These are phyloP conservation scores for Drechmeria coniospora DNA, from an alignment of 2,329 filamentous ascomycete species.

Conservation along the genomic window DNA sequence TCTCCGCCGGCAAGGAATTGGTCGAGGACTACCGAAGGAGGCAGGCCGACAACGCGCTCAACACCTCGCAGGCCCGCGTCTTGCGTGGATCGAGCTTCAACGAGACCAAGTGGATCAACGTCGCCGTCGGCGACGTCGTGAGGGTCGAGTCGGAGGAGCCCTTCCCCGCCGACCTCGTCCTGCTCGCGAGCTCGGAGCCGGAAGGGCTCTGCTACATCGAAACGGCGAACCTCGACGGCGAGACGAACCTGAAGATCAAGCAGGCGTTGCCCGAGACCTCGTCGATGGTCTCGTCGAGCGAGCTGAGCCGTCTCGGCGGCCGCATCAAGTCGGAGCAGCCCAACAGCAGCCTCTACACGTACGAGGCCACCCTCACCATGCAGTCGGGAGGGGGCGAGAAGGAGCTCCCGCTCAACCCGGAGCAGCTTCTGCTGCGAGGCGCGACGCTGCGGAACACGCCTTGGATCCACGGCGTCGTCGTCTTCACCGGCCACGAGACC, in stretches of 20 bases:
- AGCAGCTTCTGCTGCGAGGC: conserved; percentile 83
- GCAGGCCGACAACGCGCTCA: conserved; percentile 71
- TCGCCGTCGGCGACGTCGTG: conserved; percentile 82
- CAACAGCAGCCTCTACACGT: conserved; percentile 96
- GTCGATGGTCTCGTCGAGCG: conserved; percentile 68
- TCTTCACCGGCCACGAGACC: conserved; percentile 88
- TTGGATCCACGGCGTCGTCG: conserved; percentile 91
- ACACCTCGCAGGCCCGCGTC: conserved; percentile 72
- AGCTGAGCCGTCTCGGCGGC: conserved; percentile 73
- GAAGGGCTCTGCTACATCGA: conserved; percentile 98
- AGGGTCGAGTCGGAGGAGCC: conserved; percentile 88
- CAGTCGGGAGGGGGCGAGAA: conserved; percentile 83
- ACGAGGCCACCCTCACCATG: conserved; percentile 90
- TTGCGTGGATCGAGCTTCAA: conserved; percentile 71
- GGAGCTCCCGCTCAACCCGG: conserved; percentile 75
- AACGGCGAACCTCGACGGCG: conserved; percentile 91
- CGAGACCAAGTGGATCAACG: conserved; percentile 85
- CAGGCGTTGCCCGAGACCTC: conserved; percentile 90
- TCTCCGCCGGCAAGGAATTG: conserved; percentile 91
- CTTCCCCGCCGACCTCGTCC: conserved; percentile 84
- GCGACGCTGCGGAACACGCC: conserved; percentile 91
- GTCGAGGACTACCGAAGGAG: conserved; percentile 89
- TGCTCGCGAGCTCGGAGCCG: conserved; percentile 88
- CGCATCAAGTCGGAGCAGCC: conserved; percentile 88
- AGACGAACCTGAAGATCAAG: conserved; percentile 98